Evolutionary conservation across 1,284 basidiomycete species (phyloP), one percentile per base, ranked within the genome.

Genomic region (Rhodotorula sp.): DNA sequence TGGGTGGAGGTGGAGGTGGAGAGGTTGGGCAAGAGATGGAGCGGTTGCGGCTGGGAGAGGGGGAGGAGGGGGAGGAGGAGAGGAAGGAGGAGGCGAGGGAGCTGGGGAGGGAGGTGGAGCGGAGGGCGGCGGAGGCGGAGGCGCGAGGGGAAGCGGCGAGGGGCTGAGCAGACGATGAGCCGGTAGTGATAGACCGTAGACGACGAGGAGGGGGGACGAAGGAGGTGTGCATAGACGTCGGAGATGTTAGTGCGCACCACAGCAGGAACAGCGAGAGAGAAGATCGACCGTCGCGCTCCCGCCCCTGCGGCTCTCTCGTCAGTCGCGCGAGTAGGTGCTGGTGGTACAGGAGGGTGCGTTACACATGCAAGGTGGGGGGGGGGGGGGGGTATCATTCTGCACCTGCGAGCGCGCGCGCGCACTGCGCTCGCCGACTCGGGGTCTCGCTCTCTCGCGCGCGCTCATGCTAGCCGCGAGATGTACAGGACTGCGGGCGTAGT

Each of bases 61-160:
- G n/a, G 3, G 42, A 44, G n/a, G 17, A 19, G 61, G 59, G 9
- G 45, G 58, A 10, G 34, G 44, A n/a, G 34, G 54, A 57, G 61
- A 10, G 23, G 55, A 50, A 5, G 67, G 42, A 41, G 12, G 25
- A 41, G 55, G 61, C 56, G 46, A 48, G 52, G 45, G 23, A 25
- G 60, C 53, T 19, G 27, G 50, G n/a, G 55, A 50, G 10, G 7
- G 46, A 49, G 59, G 23, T 23, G 34, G 53, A 53, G 59, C 4
- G 27, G 50, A 54, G 84, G 53, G 83, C 79, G 23, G 84, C 83
- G 8, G 84, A 84, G 65, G 85, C 84, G 78, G 85, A 44, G 85
- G 79, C 3, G 85, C 83, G 84, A 70, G 14, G 54, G 56, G 41
- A 56, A 34, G 34, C 34, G 34, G 34, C 34, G 34, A 34, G 34